Conservation (phyloP, 2,329 filamentous ascomycete genomes). For the Triangularia setosa region DNA sequence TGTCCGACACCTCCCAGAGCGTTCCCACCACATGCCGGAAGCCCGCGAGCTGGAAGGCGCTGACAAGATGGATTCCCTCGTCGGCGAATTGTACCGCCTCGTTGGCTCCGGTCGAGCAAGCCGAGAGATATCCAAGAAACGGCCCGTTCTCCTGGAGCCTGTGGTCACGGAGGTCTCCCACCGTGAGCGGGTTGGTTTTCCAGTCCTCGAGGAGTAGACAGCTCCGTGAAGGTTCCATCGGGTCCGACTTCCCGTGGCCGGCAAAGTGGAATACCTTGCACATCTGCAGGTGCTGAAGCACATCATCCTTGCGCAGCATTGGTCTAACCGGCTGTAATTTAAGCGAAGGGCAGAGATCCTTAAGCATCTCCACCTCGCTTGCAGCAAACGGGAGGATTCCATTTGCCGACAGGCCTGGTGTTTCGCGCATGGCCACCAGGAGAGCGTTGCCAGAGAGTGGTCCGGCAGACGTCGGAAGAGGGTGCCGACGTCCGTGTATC, state of each 20-base stretch:
- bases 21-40: slow-evolving; percentile 41
- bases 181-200: slow-evolving; percentile 23
- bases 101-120: slow-evolving; percentile 33
- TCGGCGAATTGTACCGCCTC: slow-evolving; percentile 29
- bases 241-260: slow-evolving; percentile 33
- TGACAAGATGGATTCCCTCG: slow-evolving; percentile 36
- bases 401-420: slow-evolving; percentile 15
- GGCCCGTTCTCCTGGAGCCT: slow-evolving; percentile 15
- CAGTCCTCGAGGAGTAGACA: slow-evolving; percentile 30
- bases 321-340: slow-evolving; percentile 3
- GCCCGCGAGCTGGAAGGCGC: slow-evolving; percentile 37
- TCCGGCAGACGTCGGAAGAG: background rate
- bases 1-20: slow-evolving; percentile 34
- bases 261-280: slow-evolving; percentile 42
- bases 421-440: slow-evolving; percentile 31
- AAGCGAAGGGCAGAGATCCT: background rate
- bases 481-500: slow-evolving; percentile 11
- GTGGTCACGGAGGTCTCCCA: slow-evolving; percentile 11
- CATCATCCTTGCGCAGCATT: slow-evolving; percentile 18
- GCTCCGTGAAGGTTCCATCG: slow-evolving; percentile 31
- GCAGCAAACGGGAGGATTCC: background rate
- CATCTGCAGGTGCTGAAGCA: slow-evolving; percentile 24
- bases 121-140: slow-evolving; percentile 39
- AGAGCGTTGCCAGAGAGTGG: slow-evolving; percentile 21
- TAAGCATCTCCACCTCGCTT: background rate